These are phyloP conservation scores for Phytophthora meadii DNA, from an alignment of 352 stramenopile genomes.

Conservation along the genomic window DNA sequence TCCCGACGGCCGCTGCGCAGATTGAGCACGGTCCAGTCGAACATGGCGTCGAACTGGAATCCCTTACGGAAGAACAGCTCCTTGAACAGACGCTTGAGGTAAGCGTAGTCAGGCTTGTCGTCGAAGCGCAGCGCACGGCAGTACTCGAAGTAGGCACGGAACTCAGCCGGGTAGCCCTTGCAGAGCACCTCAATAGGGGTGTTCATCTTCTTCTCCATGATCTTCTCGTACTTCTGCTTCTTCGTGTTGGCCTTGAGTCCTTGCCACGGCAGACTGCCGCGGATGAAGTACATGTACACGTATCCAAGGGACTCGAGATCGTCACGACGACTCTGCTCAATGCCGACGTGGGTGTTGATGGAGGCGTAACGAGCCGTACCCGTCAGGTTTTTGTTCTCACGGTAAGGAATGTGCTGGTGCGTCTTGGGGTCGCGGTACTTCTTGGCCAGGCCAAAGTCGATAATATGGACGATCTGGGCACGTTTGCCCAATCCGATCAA, in stretches of 20 bases:
- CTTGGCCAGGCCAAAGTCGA: constrained; percentile 92
- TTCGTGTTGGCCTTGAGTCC: constrained; percentile 96
- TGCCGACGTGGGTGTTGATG: constrained; percentile 99
- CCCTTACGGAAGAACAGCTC: constrained; percentile 99
- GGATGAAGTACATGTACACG: constrained; percentile 95
- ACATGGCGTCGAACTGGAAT: constrained; percentile 99
- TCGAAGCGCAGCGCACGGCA: constrained; percentile 86
- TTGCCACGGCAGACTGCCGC: constrained; percentile 97
- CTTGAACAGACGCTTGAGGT: constrained; percentile 97
- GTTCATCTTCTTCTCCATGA: constrained; percentile 99
- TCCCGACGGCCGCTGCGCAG: constrained; percentile 73
- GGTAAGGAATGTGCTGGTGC: constrained; percentile 92
- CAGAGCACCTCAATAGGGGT: constrained; percentile 93
- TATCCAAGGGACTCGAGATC: constrained; percentile 98
- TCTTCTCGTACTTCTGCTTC: constrained; percentile 98
- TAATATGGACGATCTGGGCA: constrained; percentile 88
- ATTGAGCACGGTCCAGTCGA: constrained; percentile 98
- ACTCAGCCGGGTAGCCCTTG: constrained; percentile 96
- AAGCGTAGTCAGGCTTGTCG: constrained; percentile 90
- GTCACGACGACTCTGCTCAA: constrained; percentile 97
- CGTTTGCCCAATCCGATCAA: constrained; percentile 88
- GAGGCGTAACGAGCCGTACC: constrained; percentile 97
- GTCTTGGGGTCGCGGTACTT: constrained; percentile 91
- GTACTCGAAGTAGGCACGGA: constrained; percentile 98
- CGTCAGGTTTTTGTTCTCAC: constrained; percentile 93